Evolutionary conservation across 2,329 filamentous ascomycete genomes (phyloP), one percentile per base, ranked within the genome.

Genomic region (Penicillium occitanis): DNA sequence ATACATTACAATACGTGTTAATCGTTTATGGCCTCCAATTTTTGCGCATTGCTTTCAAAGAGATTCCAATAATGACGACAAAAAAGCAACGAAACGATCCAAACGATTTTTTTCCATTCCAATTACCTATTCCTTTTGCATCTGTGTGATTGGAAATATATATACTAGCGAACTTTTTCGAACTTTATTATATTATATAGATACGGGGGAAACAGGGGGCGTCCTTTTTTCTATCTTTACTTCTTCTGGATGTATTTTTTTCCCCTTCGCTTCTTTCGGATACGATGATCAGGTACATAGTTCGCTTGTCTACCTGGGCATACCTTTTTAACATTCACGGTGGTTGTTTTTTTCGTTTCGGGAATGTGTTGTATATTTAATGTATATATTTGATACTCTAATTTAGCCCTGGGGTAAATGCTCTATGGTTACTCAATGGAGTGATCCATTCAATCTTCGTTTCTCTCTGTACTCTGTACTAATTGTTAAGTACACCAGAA

Each of bases 311-410:
- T 35, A 48, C 17, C n/a, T 25, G 3, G 10, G 22, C 13, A 51
- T 28, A 17, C n/a, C 11, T 22, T 22, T 28, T 7, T 7, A 51
- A 30, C 4, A 6, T 57, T 6, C 33, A 13, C n/a, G 11, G 11
- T 22, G 14, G 7, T 13, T n/a, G 13, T 13, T 11, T 11, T 33
- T 33, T 7, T 33, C 1, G 28, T 14, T 40, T 22, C 53, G 30
- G 53, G n/a, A 10, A 22, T 14, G n/a, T 37, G 17, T 37, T 57
- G 53, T 57, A 40, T 57, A 22, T 57, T 57, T 17, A 57, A 37
- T 57, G 33, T 37, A 37, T 57, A 57, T 57, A 57, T 57, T 57
- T 57, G 53, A 37, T 57, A 25, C 33, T 25, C 8, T 57, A 35
- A 55, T 22, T 37, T 3, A 37, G 3, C 33, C 30, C 30, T 33